A percentile compares a stretch with the other conserved stretches of the same genome.
Conservation (phyloP, 2,329 filamentous ascomycete genomes). For the Penicillium palitans region DNA sequence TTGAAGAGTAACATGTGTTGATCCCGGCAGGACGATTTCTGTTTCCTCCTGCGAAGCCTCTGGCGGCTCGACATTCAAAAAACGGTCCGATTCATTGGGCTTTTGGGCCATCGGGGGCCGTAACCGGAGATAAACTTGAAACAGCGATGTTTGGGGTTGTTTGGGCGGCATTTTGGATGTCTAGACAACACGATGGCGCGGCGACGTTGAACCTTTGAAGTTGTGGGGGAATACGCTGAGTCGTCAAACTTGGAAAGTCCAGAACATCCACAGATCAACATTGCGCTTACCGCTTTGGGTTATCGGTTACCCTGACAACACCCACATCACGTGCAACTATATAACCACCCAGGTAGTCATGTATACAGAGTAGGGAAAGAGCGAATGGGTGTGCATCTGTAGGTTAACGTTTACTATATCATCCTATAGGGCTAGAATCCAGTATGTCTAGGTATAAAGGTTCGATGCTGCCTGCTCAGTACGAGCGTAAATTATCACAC, state of each 20-base stretch:
- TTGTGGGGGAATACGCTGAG: not conserved
- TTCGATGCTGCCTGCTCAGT: too few relatives aligned
- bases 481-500: too few relatives aligned
- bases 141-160: conserved; percentile 62
- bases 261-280: conserved; percentile 10
- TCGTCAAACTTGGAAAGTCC: not conserved
- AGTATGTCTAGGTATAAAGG: too few relatives aligned
- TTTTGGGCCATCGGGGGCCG: conserved; percentile 60
- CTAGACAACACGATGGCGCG: not conserved
- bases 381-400: too few relatives aligned
- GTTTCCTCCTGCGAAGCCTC: conserved; percentile 36
- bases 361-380: too few relatives aligned
- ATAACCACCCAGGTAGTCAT: too few relatives aligned
- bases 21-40: conserved; percentile 31
- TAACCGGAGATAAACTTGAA: conserved; percentile 87
- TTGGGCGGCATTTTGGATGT: conserved; percentile 39
- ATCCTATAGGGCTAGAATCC: too few relatives aligned
- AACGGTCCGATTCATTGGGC: conserved; percentile 58
- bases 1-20: conserved; percentile 73
- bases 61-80: conserved; percentile 72
- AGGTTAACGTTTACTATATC: too few relatives aligned
- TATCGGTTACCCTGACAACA: not conserved
- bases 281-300: not conserved
- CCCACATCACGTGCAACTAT: not conserved
- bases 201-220: not conserved